Percentiles rank a stretch among this genome's conserved stretches.
Evolutionary conservation across 345 rosid genomes (phyloP).

Genomic region (Populus davidiana): DNA sequence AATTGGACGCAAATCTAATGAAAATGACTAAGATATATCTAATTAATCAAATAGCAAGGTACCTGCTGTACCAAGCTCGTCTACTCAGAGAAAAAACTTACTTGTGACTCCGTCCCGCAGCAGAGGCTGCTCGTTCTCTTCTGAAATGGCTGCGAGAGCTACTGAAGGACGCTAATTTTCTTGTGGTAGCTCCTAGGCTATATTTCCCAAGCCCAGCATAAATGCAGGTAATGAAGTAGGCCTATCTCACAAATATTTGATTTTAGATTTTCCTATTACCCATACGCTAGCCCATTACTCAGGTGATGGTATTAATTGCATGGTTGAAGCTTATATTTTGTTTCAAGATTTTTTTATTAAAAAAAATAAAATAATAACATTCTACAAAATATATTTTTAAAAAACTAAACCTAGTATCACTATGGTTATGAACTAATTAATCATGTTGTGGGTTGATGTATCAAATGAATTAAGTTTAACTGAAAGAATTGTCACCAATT

Average conservation of each 20-base stretch:
- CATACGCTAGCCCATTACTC: too few relatives aligned
- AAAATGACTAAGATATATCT: background rate
- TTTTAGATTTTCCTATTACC: background rate
- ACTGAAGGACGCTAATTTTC: too few relatives aligned
- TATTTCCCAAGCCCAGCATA: background rate
- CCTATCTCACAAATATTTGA: background rate
- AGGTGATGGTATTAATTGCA: too few relatives aligned
- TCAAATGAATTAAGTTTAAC: fast-evolving
- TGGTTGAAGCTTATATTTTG: too few relatives aligned
- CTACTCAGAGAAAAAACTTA: background rate
- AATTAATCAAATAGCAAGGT: background rate
- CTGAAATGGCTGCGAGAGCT: background rate
- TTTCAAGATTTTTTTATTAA: too few relatives aligned
- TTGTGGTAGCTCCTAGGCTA: background rate
- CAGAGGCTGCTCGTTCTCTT: background rate
- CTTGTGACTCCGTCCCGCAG: background rate
- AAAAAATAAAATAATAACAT: too few relatives aligned
- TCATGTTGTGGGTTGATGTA: too few relatives aligned
- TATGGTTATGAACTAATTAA: too few relatives aligned
- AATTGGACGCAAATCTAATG: background rate
- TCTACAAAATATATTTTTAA: too few relatives aligned
- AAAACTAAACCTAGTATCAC: fast-evolving
- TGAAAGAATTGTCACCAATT: too few relatives aligned
- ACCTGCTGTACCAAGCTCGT: background rate
- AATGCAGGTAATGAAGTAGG: background rate